Evolutionary conservation across 1,284 basidiomycete genomes (phyloP).

Genomic region (Boletellus deceptivus): DNA sequence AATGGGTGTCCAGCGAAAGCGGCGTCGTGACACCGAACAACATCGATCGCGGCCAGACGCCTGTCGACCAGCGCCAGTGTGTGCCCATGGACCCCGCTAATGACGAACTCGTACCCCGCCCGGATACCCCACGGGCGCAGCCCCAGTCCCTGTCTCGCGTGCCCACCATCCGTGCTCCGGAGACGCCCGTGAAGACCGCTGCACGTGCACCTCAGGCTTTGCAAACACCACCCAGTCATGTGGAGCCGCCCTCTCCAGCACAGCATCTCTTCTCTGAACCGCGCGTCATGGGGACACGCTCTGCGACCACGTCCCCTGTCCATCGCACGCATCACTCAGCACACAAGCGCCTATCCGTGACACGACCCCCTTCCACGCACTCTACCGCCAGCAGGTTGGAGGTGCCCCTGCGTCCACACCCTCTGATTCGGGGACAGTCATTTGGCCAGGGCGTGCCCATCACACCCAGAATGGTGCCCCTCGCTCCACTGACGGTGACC

Average conservation of each 20-base stretch:
- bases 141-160: slow-evolving; percentile 36
- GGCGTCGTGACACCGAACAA: slow-evolving; percentile 64
- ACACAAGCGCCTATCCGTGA: slow-evolving; percentile 37
- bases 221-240: slow-evolving; percentile 14
- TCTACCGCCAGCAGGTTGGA: slow-evolving; percentile 45
- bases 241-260: slow-evolving; percentile 14
- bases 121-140: slow-evolving; percentile 31
- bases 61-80: slow-evolving; percentile 29
- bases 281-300: slow-evolving; percentile 34
- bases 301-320: slow-evolving; percentile 44
- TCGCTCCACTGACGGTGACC: slow-evolving; percentile 62
- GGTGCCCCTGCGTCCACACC: slow-evolving; percentile 59
- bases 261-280: slow-evolving; percentile 22
- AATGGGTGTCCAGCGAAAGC: slow-evolving; percentile 74
- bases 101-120: slow-evolving; percentile 21
- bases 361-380: slow-evolving; percentile 65
- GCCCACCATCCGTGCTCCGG: slow-evolving; percentile 33
- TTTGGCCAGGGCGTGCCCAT: slow-evolving; percentile 42
- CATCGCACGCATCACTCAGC: slow-evolving; percentile 31
- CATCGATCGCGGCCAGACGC: slow-evolving; percentile 39
- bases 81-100: slow-evolving; percentile 9
- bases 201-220: slow-evolving; percentile 25
- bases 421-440: slow-evolving; percentile 70
- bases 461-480: slow-evolving; percentile 49
- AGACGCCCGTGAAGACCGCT: slow-evolving; percentile 24